phyloP scores from a whole-genome alignment of 768 basidiomycete genomes.

The Lactifluus pinguis region DNA sequence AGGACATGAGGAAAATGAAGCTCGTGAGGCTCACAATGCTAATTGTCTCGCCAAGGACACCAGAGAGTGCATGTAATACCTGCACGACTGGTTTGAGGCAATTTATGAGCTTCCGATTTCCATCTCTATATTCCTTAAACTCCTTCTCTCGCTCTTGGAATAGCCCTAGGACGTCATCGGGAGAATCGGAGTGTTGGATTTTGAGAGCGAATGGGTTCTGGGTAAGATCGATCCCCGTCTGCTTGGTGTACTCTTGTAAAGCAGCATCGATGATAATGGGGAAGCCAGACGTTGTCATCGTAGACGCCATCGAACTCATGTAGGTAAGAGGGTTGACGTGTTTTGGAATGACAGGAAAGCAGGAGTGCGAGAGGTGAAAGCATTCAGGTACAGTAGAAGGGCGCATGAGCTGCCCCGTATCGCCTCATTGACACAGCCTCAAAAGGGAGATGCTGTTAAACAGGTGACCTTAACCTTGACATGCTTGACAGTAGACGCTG shows the following conservation, averaged over 20 bases:
- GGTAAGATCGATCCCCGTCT: conserved; percentile 5
- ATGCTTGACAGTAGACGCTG: too few relatives aligned
- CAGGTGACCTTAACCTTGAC: too few relatives aligned
- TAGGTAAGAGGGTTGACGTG: too few relatives aligned
- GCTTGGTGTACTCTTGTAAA: background rate
- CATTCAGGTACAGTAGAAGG: too few relatives aligned
- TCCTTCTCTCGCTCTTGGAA: background rate
- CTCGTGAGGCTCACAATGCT: background rate
- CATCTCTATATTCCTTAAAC: conserved; percentile 4
- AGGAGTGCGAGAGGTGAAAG: too few relatives aligned
- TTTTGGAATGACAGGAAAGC: too few relatives aligned
- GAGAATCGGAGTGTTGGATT: background rate
- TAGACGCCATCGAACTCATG: background rate
- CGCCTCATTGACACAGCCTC: too few relatives aligned
- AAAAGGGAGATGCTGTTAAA: too few relatives aligned
- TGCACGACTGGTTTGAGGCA: background rate
- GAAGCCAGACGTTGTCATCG: background rate
- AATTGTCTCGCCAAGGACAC: background rate
- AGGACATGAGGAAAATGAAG: background rate
- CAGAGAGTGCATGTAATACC: background rate
- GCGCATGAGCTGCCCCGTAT: too few relatives aligned
- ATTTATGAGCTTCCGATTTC: conserved; percentile 1
- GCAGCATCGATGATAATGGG: background rate
- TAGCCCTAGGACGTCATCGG: background rate
- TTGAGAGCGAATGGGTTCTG: background rate